Evolutionary conservation across 2,329 filamentous ascomycete genomes (phyloP).

Genomic region (Diaporthe longicolla): DNA sequence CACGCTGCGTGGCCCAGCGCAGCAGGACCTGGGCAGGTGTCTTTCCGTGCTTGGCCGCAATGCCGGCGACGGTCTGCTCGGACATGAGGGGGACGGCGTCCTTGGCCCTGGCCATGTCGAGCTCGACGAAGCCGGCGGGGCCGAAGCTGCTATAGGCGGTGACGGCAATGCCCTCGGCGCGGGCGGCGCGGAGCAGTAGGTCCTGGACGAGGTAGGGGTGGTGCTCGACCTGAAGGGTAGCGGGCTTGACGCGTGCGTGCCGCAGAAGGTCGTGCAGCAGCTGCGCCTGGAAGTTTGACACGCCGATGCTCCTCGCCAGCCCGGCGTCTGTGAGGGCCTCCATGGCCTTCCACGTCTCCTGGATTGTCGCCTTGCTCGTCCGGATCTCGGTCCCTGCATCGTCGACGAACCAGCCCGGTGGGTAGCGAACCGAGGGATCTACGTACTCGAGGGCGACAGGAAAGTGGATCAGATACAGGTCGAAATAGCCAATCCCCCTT

Average conservation of each 20-base stretch:
- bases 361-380: constrained; percentile 77
- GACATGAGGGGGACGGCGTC: constrained; percentile 79
- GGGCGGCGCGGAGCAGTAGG: constrained; percentile 77
- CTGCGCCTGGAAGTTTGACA: constrained; percentile 86
- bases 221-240: constrained; percentile 89
- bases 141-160: constrained; percentile 91
- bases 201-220: constrained; percentile 89
- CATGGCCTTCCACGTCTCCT: constrained; percentile 88
- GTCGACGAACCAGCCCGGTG: constrained; percentile 79
- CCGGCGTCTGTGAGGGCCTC: constrained; percentile 79
- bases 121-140: constrained; percentile 82
- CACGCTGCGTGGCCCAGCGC: constrained; percentile 88
- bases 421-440: constrained; percentile 83
- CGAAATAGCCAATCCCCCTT: constrained; percentile 84
- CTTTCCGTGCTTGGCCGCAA: constrained; percentile 80
- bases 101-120: constrained; percentile 78
- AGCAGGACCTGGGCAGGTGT: constrained; percentile 85
- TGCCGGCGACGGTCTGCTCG: constrained; percentile 72
- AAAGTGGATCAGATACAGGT: constrained; percentile 92
- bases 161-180: constrained; percentile 78
- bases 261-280: constrained; percentile 84
- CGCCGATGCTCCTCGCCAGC: constrained; percentile 80
- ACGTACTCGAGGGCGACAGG: constrained; percentile 89
- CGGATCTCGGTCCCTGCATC: constrained; percentile 74
- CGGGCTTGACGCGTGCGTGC: constrained; percentile 81